Evolutionary conservation across 768 basidiomycete genomes (phyloP).

Genomic region (Saitozyma sp.): DNA sequence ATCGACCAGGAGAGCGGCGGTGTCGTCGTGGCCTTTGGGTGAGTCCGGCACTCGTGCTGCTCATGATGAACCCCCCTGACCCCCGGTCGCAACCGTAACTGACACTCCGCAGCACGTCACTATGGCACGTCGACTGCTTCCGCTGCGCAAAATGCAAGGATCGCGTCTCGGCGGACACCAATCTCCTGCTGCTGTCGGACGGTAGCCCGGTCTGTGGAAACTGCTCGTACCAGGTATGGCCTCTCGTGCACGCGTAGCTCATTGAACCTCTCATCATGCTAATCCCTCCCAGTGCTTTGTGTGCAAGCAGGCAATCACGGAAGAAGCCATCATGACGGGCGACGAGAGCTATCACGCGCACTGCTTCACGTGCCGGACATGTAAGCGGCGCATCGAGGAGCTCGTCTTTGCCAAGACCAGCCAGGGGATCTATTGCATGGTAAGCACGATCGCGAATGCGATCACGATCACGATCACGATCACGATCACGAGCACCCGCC

Average conservation of each 20-base stretch:
- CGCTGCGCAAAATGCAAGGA: constrained; percentile 94
- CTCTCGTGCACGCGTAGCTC: not conserved
- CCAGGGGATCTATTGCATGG: constrained; percentile 89
- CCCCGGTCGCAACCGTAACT: not conserved
- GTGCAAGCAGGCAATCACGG: constrained; percentile 88
- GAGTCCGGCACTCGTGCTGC: constrained; percentile 48
- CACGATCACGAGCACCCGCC: too few relatives aligned
- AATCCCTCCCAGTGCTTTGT: constrained; percentile 72
- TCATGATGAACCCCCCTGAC: not conserved
- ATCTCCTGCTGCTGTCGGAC: constrained; percentile 92
- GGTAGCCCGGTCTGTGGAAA: constrained; percentile 77
- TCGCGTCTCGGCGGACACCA: constrained; percentile 91
- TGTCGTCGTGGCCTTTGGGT: constrained; percentile 95
- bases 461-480: too few relatives aligned
- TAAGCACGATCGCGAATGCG: constrained; percentile 31
- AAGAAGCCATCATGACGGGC: constrained; percentile 98
- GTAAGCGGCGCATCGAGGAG: constrained; percentile 92
- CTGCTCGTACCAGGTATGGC: constrained; percentile 50
- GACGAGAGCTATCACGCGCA: constrained; percentile 98
- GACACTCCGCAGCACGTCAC: constrained; percentile 67
- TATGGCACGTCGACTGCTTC: constrained; percentile 74
- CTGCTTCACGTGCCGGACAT: constrained; percentile 97
- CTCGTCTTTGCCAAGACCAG: constrained; percentile 97
- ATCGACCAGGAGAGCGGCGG: constrained; percentile 52
- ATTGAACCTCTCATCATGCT: too few relatives aligned